phyloP scores from a whole-genome alignment of 2,329 filamentous ascomycete genomes.

The Cladosporium oxysporum region DNA sequence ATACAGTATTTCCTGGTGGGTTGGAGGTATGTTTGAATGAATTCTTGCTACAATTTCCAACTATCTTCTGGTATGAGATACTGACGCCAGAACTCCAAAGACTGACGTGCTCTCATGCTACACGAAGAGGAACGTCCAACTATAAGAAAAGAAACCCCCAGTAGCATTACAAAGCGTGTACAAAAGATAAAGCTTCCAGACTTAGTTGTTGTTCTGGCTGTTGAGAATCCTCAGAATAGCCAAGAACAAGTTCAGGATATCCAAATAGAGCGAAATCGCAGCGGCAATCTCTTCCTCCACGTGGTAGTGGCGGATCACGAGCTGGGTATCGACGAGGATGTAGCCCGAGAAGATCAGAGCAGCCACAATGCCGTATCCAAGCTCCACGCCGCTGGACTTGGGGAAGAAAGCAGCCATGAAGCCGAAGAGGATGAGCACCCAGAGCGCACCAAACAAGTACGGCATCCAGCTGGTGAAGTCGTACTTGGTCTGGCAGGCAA shows the following conservation, averaged over 20 bases:
- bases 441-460: slow-evolving; percentile 86
- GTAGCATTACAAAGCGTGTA: not conserved
- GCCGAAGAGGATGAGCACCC: slow-evolving; percentile 87
- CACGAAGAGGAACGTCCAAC: not conserved
- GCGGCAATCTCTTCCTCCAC: slow-evolving; percentile 98
- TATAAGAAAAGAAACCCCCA: not conserved
- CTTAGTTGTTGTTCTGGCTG: slow-evolving; percentile 91
- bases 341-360: slow-evolving; percentile 93
- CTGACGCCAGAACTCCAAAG: not conserved
- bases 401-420: slow-evolving; percentile 93
- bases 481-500: slow-evolving; percentile 96
- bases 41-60: not conserved
- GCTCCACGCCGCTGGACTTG: slow-evolving; percentile 75
- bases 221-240: slow-evolving; percentile 95
- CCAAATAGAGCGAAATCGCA: slow-evolving; percentile 79
- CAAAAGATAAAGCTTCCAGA: not conserved
- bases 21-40: not conserved
- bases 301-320: slow-evolving; percentile 93
- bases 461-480: slow-evolving; percentile 98
- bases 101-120: not conserved
- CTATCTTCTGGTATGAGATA: not conserved
- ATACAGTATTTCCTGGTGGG: not conserved
- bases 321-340: slow-evolving; percentile 93
- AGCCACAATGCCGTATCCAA: slow-evolving; percentile 78
- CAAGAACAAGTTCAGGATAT: slow-evolving; percentile 96